Base-by-base conservation (phyloP, 2,329 filamentous ascomycete genomes). In the Alternaria brassicae region DNA sequence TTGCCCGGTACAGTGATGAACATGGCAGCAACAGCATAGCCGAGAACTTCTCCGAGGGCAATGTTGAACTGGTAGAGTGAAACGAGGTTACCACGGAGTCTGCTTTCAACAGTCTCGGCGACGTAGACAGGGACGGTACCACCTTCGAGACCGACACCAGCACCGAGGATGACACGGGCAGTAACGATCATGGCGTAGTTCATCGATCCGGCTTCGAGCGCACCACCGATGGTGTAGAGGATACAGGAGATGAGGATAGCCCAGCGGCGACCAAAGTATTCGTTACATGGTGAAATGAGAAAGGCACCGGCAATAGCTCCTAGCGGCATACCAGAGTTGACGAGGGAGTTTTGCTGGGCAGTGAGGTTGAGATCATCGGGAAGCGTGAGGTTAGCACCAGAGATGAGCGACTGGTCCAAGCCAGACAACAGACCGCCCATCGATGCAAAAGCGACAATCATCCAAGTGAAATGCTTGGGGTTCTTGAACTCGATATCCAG, bases 1-100 rank as follows among this genome's bases (percentile, higher is more conserved):
- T 88, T 89, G 15, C 89, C 89, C 0, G 80, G 77, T 2, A 92
- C 88, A n/a, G 81, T 83, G 61, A 91, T 81, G 76, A 92, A 92
- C 56, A 91, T 91, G 45, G 89, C 89, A 0, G 87, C 89, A 1
- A 91, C 85, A 5, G 87, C 89, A 60, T 91, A 91, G 2, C 89
- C 90, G 1, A 92, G 80, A 2, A 92, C 89, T 67, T 91, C 89
- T 27, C 89, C 89, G 0, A 92, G 82, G 0, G 90, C 90, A 69
- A 92, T 92, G 77, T 90, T 91, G 77, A 91, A 86, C 72, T 92
- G 90, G 74, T 91, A 92, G 0, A 91, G 80, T 0, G 88, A 91
- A 1, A 92, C 89, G 49, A 92, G 78, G 73, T 91, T 91, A 65
- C 89, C 89, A 68, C 89, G 86, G 23, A 90, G 82, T 58, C 82